Base-by-base conservation (phyloP, 257 asterid genomes). In the Echium plantagineum region DNA sequence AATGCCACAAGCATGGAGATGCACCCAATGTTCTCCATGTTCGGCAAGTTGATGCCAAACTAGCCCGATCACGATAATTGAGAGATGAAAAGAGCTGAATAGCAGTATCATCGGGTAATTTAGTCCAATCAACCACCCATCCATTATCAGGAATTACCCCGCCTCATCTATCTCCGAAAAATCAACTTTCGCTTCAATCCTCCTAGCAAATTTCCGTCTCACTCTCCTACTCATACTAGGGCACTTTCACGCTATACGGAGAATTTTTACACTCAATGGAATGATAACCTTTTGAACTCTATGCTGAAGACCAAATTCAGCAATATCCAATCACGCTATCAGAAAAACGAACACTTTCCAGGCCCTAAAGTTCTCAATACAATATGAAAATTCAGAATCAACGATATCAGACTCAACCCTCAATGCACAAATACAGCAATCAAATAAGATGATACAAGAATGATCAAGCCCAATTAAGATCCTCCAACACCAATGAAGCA, bases 21-120 rank as follows among this genome's bases (percentile, higher is more conserved):
- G 67, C 75, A 26, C 95, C 87, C 9, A 88, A 74, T 49, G 51
- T 61, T 74, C 83, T 66, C 94, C 93, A 88, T 63, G 85, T 62
- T 63, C 77, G 77, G 72, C 96, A 88, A 28, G 94, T 88, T 5
- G 94, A 85, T 17, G 96, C 76, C 67, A 87, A 72, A 73, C 94
- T 87, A 7, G 90, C 94, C n/a, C 94, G 82, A 65, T 88, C 96
- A 38, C 96, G 87, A 70, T 85, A 75, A 71, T 81, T 83, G 70
- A 87, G 79, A 69, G 77, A 72, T 6, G 89, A 73, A 66, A 83
- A 87, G 32, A 87, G 75, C 73, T 83, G 87, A 53, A 85, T 68
- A 38, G 80, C 84, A 24, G 87, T 85, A 64, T 87, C 94, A 74
- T 81, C 84, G 2, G 94, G 89, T 66, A 87, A 75, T 63, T 59